Conservation (phyloP, 139 green algal genomes). For the Coelastrella sp. region DNA sequence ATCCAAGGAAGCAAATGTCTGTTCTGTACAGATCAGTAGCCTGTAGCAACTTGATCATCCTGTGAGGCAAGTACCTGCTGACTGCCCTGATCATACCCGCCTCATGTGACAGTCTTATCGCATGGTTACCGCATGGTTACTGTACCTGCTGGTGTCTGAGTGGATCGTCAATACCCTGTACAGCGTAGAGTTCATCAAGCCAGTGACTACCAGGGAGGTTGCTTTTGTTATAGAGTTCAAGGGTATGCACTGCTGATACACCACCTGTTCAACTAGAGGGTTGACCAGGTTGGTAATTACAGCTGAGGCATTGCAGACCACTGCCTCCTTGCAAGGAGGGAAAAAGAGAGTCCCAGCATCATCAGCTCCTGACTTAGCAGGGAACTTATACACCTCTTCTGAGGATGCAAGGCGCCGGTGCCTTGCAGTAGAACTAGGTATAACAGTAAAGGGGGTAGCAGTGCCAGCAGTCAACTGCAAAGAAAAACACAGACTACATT, state of each 20-base stretch:
- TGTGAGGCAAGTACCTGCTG: too few relatives aligned
- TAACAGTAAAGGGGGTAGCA: constrained; percentile 24
- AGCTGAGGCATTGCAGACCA: constrained; percentile 17
- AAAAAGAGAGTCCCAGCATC: constrained; percentile 3
- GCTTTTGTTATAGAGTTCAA: not conserved
- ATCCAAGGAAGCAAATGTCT: too few relatives aligned
- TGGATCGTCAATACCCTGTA: constrained; percentile 40
- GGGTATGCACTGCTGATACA: constrained; percentile 44
- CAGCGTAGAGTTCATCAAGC: constrained; percentile 51
- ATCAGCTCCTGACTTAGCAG: constrained; percentile 2
- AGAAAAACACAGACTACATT: not conserved
- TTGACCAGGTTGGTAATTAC: not conserved
- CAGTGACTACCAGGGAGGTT: not conserved
- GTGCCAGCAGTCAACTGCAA: constrained; percentile 43
- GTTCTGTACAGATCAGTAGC: too few relatives aligned
- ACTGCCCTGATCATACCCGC: too few relatives aligned
- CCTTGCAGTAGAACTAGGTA: not conserved
- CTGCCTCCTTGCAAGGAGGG: constrained; percentile 9
- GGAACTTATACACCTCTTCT: not conserved
- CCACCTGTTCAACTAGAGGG: constrained; percentile 7
- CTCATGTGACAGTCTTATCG: too few relatives aligned
- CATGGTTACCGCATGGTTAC: too few relatives aligned
- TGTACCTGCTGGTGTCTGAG: not conserved
- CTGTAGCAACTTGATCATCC: too few relatives aligned
- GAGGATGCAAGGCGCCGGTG: constrained; percentile 6